phyloP scores from a whole-genome alignment of 208 protist genomes.

The Willaertia magna region DNA sequence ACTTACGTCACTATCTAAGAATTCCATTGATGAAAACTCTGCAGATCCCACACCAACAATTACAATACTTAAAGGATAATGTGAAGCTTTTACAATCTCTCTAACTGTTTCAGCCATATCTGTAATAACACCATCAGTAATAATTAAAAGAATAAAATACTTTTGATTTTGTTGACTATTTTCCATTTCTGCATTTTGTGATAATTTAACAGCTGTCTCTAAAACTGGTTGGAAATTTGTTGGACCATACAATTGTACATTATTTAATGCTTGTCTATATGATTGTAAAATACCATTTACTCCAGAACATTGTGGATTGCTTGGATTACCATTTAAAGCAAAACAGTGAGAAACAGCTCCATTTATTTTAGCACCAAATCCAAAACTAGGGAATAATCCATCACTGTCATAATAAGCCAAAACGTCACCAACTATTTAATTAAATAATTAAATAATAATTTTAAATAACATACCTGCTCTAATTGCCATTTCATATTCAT shows the following conservation, averaged over 20 bases:
- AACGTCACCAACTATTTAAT: conserved; percentile 1
- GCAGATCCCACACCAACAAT: conserved; percentile 73
- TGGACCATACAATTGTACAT: neutral
- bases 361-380: neutral
- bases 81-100: conserved; percentile 50
- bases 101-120: conserved; percentile 59
- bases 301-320: neutral
- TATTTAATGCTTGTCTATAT: conserved; percentile 5
- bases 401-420: conserved; percentile 20
- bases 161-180: neutral
- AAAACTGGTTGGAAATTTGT: neutral
- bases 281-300: conserved; percentile 11
- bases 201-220: neutral
- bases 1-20: conserved; percentile 56
- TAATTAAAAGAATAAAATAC: conserved; percentile 68
- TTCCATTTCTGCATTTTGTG: neutral
- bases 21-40: conserved; percentile 70
- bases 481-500: conserved; percentile 15
- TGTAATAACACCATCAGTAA: conserved; percentile 69
- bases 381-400: neutral
- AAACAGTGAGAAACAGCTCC: neutral
- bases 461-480: no score
- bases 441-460: no score
- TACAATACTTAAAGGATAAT: conserved; percentile 63
- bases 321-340: neutral